Base-by-base conservation (phyloP, 345 rosid genomes). In the Crucihimalaya himalaica region DNA sequence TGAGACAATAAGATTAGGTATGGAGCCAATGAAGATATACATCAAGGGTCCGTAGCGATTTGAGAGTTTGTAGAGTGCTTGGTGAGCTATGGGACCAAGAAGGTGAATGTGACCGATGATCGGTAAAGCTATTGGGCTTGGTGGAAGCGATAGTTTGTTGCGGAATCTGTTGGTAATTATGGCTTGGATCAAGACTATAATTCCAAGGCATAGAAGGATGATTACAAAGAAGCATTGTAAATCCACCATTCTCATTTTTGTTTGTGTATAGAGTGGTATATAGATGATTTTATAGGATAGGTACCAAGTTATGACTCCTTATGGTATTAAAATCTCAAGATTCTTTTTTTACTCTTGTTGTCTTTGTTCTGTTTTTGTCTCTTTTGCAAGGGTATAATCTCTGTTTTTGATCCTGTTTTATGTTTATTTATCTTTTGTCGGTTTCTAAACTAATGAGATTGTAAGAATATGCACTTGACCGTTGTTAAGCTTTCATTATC, bases 61-160 rank as follows among this genome's bases (percentile, higher is more conserved):
- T 4, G 96, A 83, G 56, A 92, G 82, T 74, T 84, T 89, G 84
- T 84, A 83, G 51, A 92, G 78, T 20, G 93, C 87, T 74, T 86
- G 90, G 78, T 83, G 88, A 45, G 79, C 84, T 65, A 89, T 70
- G 6, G 84, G 89, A 69, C 83, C 74, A 23, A 92, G 81, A 32
- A 78, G 77, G 57, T 84, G 86, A 32, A 83, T 75, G 61, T 84
- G 88, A 47, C 86, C 88, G 52, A 83, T 80, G 66, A 83, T 20
- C 4, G 84, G 90, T 39, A 84, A 48, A n/a, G 82, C 78, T 8
- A 62, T 67, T 18, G 88, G 88, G 25, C 84, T 84, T 20, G 88
- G 88, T 66, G 85, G 88, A 27, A 81, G 82, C 0, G 47, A 31
- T 29, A 20, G 25, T 64, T 58, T 77, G 29, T 28, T 40, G 45